phyloP scores from a whole-genome alignment of 2,329 filamentous ascomycete genomes.

The Coniochaeta ligniaria region DNA sequence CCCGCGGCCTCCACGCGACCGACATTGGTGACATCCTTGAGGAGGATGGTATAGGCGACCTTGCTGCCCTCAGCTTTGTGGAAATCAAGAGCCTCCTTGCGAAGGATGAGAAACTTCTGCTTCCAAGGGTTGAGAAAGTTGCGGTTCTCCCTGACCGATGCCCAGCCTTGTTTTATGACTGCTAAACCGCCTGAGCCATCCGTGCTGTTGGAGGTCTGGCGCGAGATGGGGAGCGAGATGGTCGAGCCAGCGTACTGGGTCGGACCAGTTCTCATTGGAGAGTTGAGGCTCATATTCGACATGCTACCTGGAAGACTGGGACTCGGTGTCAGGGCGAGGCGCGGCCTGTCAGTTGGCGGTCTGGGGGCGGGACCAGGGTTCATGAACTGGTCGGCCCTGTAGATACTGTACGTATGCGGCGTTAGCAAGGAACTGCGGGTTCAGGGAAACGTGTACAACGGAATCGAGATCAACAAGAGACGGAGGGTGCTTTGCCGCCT shows the following conservation, averaged over 20 bases:
- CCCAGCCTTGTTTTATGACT: slow-evolving; percentile 75
- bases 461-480: background rate
- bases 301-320: slow-evolving; percentile 71
- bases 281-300: slow-evolving; percentile 65
- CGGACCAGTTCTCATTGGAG: slow-evolving; percentile 60
- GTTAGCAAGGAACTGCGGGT: background rate
- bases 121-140: slow-evolving; percentile 82
- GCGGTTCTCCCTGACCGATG: slow-evolving; percentile 84
- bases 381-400: slow-evolving; percentile 71
- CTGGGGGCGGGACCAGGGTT: slow-evolving; percentile 92
- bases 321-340: slow-evolving; percentile 72
- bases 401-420: slow-evolving; percentile 34
- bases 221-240: slow-evolving; percentile 63
- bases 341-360: slow-evolving; percentile 77
- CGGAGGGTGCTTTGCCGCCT: background rate
- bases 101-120: slow-evolving; percentile 83
- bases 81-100: slow-evolving; percentile 90
- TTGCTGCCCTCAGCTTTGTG: slow-evolving; percentile 88
- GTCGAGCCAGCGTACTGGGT: slow-evolving; percentile 51
- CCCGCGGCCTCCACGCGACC: slow-evolving; percentile 85
- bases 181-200: slow-evolving; percentile 62
- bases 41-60: slow-evolving; percentile 73
- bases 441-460: background rate
- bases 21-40: slow-evolving; percentile 85
- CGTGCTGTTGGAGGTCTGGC: slow-evolving; percentile 51